Base-by-base conservation (phyloP, 768 basidiomycete species). In the Hygrocybe punicea region DNA sequence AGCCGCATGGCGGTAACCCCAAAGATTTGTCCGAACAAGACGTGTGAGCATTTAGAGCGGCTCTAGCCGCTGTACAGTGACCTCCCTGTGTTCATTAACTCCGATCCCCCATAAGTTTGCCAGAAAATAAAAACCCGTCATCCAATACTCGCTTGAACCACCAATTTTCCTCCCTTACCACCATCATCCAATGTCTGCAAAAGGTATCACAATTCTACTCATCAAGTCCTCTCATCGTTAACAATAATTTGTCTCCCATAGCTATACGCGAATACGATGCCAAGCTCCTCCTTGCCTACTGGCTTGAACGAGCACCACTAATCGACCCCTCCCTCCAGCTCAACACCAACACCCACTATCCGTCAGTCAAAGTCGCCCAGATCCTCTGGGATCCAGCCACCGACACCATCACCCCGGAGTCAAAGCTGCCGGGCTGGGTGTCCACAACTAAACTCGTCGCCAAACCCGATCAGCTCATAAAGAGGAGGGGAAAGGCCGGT, bases 391-490 rank as follows among this genome's bases (percentile, higher is more conserved):
- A 93, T 72, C 73, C 87, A 3, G 81, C 73, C 44, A 86, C 90
- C 6, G 79, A 75, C 62, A 65, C 73, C 34, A 76, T 81, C 73
- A 82, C 80, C 66, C 76, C 79, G 40, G 78, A 79, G 55, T 71
- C 72, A 23, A 73, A 78, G 66, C 72, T 93, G 29, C 91, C 91
- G 14, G 73, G 80, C 65, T 94, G 91, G 92, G 88, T 94, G 35
- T 86, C 84, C 76, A 84, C 80, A 63, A 84, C 76, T 63, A 91
- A 92, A 80, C 91, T 96, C 71, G 94, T 97, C 67, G 94, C 86
- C 16, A 97, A 97, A 78, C 94, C 94, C 23, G 94, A 96, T 78
- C 94, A 97, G 78, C 88, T 98, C 74, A 98, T 98, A 85, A 99
- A 98, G 81, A 90, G 97, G 62, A 91, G 97, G 60, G 97, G 97